A percentile compares a stretch with the other conserved stretches of the same genome.
Evolutionary conservation across 1,284 basidiomycete species (phyloP).

Genomic region (Ganoderma boninense): DNA sequence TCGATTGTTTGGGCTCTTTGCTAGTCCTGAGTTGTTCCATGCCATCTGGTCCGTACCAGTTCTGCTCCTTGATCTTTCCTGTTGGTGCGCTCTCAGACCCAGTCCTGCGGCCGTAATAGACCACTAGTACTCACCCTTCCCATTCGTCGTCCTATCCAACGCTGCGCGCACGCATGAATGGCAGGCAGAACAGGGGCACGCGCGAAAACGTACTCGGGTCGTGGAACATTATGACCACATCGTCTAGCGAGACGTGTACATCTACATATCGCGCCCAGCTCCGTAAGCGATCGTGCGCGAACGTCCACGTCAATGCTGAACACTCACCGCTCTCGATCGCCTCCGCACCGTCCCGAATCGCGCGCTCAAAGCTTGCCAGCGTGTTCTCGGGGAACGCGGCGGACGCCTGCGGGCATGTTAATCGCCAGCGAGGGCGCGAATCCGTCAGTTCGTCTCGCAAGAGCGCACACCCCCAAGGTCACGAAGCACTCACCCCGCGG

Average conservation of each 20-base stretch:
- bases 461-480: not conserved
- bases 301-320: not conserved
- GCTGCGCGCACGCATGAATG: constrained; percentile 48
- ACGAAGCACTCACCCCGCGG: constrained; percentile 77
- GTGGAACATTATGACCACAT: constrained; percentile 95
- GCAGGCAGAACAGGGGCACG: constrained; percentile 20
- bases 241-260: constrained; percentile 94
- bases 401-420: constrained; percentile 68
- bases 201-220: constrained; percentile 74
- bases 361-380: constrained; percentile 90
- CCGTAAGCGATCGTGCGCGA: not conserved
- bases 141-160: constrained; percentile 74
- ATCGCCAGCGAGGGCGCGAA: not conserved
- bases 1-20: constrained; percentile 84
- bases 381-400: constrained; percentile 92
- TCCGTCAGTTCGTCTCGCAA: constrained; percentile 19
- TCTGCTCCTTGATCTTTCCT: constrained; percentile 75
- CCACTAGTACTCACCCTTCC: constrained; percentile 54
- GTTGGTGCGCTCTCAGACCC: constrained; percentile 14
- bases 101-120: not conserved
- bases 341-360: constrained; percentile 92
- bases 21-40: constrained; percentile 87
- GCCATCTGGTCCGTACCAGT: constrained; percentile 78
- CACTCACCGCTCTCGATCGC: constrained; percentile 92
- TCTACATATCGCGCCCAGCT: constrained; percentile 58